These are phyloP conservation scores for Yamadazyma atlantica DNA, from an alignment of 1,139 yeast species.

Conservation along the genomic window DNA sequence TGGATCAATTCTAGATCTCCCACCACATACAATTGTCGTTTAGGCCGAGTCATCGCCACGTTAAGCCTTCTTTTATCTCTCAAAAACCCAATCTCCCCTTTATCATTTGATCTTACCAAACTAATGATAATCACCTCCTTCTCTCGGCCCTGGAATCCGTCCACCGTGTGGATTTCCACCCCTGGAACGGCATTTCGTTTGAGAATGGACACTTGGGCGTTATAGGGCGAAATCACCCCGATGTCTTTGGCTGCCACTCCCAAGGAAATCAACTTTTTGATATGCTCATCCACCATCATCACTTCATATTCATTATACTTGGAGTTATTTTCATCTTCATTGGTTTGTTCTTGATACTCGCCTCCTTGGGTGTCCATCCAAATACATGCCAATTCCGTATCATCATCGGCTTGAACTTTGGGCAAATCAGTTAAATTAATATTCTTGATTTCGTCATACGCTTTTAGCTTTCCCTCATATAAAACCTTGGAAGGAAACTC, in stretches of 20 bases:
- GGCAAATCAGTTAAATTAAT: slow-evolving; percentile 55
- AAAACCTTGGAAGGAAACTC: slow-evolving; percentile 68
- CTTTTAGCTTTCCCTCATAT: slow-evolving; percentile 62
- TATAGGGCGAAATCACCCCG: slow-evolving; percentile 87
- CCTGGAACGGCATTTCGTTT: slow-evolving; percentile 31
- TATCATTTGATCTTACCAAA: slow-evolving; percentile 46
- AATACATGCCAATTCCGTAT: slow-evolving; percentile 39
- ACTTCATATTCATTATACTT: slow-evolving; percentile 78
- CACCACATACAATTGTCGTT: slow-evolving; percentile 77
- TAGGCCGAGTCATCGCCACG: slow-evolving; percentile 91
- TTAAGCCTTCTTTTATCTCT: slow-evolving; percentile 71
- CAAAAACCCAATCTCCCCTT: slow-evolving; percentile 71
- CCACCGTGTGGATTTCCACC: slow-evolving; percentile 47
- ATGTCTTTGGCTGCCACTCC: slow-evolving; percentile 55
- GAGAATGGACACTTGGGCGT: slow-evolving; percentile 74
- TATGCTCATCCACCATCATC: slow-evolving; percentile 56
- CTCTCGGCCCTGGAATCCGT: slow-evolving; percentile 62
- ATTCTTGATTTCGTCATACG: slow-evolving; percentile 58
- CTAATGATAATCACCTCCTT: slow-evolving; percentile 71
- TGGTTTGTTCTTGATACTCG: slow-evolving; percentile 62
- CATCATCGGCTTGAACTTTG: slow-evolving; percentile 21
- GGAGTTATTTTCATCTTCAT: slow-evolving; percentile 44
- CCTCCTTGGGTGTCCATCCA: slow-evolving; percentile 98
- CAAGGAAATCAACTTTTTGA: slow-evolving; percentile 43
- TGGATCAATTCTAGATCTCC: slow-evolving; percentile 75